Percentiles rank a stretch among this genome's conserved stretches.
Conservation (phyloP, 2,329 filamentous ascomycete genomes). For the Neopestalotiopsis rosae region DNA sequence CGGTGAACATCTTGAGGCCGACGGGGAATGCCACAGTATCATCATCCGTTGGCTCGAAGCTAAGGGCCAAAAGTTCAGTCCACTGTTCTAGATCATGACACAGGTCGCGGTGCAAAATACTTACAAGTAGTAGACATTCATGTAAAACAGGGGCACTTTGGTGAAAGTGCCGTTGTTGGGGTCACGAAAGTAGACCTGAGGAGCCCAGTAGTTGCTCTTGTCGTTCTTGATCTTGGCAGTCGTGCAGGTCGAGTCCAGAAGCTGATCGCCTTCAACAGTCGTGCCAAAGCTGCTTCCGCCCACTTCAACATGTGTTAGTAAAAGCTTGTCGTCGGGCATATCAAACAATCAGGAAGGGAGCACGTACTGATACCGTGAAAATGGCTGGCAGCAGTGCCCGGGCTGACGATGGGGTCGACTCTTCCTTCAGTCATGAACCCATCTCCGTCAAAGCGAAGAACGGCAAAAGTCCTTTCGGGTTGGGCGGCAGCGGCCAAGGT, state of each 20-base stretch:
- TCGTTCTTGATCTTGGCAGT: slow-evolving; percentile 73
- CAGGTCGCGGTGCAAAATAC: slow-evolving; percentile 25
- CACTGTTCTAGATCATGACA: background rate
- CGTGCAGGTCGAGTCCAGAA: slow-evolving; percentile 69
- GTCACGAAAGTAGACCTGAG: slow-evolving; percentile 71
- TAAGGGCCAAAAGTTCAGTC: slow-evolving; percentile 20
- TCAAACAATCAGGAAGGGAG: too few species aligned
- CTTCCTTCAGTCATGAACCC: slow-evolving; percentile 65
- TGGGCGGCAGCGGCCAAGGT: slow-evolving; percentile 48
- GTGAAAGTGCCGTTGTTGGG: slow-evolving; percentile 67
- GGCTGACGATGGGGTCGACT: slow-evolving; percentile 71
- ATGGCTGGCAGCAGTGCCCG: slow-evolving; percentile 64
- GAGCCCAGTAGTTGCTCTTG: slow-evolving; percentile 79
- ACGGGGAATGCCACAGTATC: slow-evolving; percentile 72
- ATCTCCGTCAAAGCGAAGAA: slow-evolving; percentile 73
- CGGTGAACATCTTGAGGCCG: slow-evolving; percentile 74
- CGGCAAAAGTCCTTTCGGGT: slow-evolving; percentile 62
- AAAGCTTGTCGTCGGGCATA: too few species aligned
- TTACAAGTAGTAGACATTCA: slow-evolving; percentile 79
- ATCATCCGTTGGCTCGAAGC: slow-evolving; percentile 68
- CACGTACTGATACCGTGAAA: slow-evolving; percentile 65
- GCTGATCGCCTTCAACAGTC: slow-evolving; percentile 63
- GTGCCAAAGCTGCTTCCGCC: slow-evolving; percentile 72
- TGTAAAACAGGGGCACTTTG: slow-evolving; percentile 72
- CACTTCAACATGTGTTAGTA: slow-evolving; percentile 34